Base-by-base conservation (phyloP, 2,329 filamentous ascomycete genomes). In the Shiraia bambusicola region DNA sequence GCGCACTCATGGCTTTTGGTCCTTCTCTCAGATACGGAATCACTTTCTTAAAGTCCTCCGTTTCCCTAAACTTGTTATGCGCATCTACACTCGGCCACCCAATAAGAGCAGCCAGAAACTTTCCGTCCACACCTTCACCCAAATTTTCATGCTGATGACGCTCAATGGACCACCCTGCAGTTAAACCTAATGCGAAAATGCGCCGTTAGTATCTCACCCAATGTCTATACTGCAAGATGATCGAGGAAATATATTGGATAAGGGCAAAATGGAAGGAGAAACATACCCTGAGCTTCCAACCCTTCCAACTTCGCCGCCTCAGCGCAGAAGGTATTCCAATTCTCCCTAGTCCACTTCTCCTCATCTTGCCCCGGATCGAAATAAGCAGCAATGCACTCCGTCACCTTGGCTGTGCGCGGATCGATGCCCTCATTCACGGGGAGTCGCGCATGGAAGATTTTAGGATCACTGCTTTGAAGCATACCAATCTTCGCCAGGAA, bases 11-110 rank as follows among this genome's bases (percentile, higher is more conserved):
- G 29, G 62, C 71, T 50, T 69, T 66, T 15, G 67, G 54, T 35
- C 65, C 72, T 37, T 71, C 66, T 44, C 72, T 69, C 49, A 80
- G 44, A 22, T 67, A 58, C 34, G 44, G 42, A 43, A 77, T 71
- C 12, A 68, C 62, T 15, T 67, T 58, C 25, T 54, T 58, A 56
- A 80, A 81, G 17, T 59, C 65, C 47, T 71, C 61, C 19, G 72
- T 73, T 49, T 75, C 63, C 39, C 71, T 64, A 24, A 70, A 76
- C 34, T 60, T 60, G 68, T 72, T 63, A 58, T 81, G 79, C 34
- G 65, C 66, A 26, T 78, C 73, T 14, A 76, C 65, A 51, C 67
- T 75, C 36, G 72, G 62, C 79, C 79, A 82, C 4, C 77, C 78
- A 39, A 78, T 63, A 13, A 69, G 66, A n/a, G 71, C 43, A 3